Evolutionary conservation across 176 grass and related monocot genomes (phyloP).

Genomic region (Musa acuminata): DNA sequence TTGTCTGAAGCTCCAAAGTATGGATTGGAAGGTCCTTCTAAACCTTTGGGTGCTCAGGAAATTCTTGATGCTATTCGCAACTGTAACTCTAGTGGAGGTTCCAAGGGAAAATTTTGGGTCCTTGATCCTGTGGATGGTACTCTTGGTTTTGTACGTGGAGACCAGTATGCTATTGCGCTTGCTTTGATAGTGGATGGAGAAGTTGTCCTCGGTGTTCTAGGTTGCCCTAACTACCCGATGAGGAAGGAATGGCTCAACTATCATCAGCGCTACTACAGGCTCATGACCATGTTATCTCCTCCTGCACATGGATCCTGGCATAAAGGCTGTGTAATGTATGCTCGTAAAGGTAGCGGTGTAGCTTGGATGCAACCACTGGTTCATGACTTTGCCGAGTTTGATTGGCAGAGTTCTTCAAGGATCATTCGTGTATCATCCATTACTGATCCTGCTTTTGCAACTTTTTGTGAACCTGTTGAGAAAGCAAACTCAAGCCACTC

Average conservation of each 20-base stretch:
- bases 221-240: conserved; percentile 95
- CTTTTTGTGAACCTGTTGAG: conserved; percentile 93
- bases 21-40: conserved; percentile 45
- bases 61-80: conserved; percentile 76
- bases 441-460: conserved; percentile 65
- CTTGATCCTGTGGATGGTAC: conserved; percentile 96
- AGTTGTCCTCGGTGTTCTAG: conserved; percentile 80
- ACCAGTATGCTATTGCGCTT: conserved; percentile 88
- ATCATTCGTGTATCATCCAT: conserved; percentile 66
- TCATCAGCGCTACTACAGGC: conserved; percentile 72
- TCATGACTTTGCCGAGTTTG: conserved; percentile 49
- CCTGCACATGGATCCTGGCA: conserved; percentile 66
- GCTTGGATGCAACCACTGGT: conserved; percentile 91
- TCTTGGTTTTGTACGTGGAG: conserved; percentile 81
- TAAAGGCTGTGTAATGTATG: conserved; percentile 91
- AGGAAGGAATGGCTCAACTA: conserved; percentile 95
- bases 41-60: conserved; percentile 38
- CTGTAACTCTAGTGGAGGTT: conserved; percentile 61
- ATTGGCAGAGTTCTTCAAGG: conserved; percentile 41
- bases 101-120: conserved; percentile 89
- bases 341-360: conserved; percentile 72
- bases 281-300: conserved; percentile 66
- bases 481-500: conserved; percentile 87
- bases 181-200: conserved; percentile 90
- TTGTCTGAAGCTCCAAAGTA: conserved; percentile 65